These are phyloP conservation scores for Crithidia brevicula DNA, from an alignment of 208 protist genomes.

Conservation along the genomic window DNA sequence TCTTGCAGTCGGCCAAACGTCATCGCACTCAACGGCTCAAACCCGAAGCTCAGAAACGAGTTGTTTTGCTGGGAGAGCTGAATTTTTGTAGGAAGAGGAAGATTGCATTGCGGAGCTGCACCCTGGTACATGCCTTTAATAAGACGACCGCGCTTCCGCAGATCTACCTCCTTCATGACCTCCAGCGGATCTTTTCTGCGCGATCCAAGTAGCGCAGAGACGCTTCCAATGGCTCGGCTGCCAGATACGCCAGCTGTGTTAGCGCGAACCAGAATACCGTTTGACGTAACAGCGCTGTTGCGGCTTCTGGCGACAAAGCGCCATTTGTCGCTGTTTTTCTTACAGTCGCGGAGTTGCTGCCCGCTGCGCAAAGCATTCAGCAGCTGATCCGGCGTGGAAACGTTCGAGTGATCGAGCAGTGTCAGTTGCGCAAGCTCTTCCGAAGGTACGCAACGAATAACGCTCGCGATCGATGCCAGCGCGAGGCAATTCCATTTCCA, in stretches of 20 bases:
- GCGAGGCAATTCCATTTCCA: conserved; percentile 86
- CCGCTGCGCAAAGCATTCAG: conserved; percentile 41
- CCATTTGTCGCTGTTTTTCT: conserved; percentile 75
- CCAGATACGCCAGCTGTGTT: conserved; percentile 23
- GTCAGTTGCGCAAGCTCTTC: conserved; percentile 68
- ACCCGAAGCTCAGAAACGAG: conserved; percentile 81
- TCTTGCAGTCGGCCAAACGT: conserved; percentile 44
- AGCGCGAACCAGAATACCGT: conserved; percentile 72
- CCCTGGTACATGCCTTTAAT: conserved; percentile 79
- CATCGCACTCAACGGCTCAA: conserved; percentile 85
- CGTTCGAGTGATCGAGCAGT: conserved; percentile 39
- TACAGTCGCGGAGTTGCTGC: conserved; percentile 70
- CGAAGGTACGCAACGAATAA: conserved; percentile 57
- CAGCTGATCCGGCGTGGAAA: conserved; percentile 36
- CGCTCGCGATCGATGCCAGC: conserved; percentile 54
- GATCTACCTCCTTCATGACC: conserved; percentile 75
- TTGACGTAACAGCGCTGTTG: conserved; percentile 82
- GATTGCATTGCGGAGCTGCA: conserved; percentile 47
- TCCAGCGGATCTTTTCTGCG: conserved; percentile 78
- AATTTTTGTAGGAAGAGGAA: conserved; percentile 83
- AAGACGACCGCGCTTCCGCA: conserved; percentile 79
- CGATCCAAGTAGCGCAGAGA: conserved; percentile 67
- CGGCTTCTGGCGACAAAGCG: conserved; percentile 66
- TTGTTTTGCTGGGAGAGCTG: conserved; percentile 78
- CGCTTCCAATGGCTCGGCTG: conserved; percentile 63